A percentile compares a stretch with the other conserved stretches of the same genome.
Conservation (phyloP, 1,139 yeast species). For the Wickerhamomyces sp. region DNA sequence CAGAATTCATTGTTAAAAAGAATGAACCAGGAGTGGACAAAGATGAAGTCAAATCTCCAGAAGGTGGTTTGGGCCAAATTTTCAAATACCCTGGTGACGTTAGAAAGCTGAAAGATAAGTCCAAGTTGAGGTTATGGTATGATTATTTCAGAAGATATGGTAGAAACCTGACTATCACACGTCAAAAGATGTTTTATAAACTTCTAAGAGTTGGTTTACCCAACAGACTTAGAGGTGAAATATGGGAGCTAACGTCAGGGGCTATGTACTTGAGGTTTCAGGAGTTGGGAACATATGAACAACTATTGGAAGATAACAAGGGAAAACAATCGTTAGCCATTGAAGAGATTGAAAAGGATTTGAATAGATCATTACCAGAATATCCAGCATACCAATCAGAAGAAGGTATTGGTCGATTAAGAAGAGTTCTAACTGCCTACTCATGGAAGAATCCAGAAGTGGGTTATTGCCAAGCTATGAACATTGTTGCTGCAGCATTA, state of each 20-base stretch:
- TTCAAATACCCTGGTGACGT: constrained; percentile 92
- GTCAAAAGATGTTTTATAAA: constrained; percentile 74
- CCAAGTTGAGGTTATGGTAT: constrained; percentile 90
- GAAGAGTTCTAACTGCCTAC: constrained; percentile 88
- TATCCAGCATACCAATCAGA: constrained; percentile 86
- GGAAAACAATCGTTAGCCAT: constrained; percentile 74
- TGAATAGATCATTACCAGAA: constrained; percentile 91
- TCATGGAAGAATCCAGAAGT: constrained; percentile 97
- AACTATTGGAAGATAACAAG: constrained; percentile 52
- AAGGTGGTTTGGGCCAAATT: constrained; percentile 78
- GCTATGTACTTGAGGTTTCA: constrained; percentile 71
- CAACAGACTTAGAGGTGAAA: constrained; percentile 85
- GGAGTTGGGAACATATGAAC: constrained; percentile 53
- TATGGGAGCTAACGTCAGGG: constrained; percentile 93
- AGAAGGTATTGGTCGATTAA: constrained; percentile 78
- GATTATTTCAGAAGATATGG: constrained; percentile 84
- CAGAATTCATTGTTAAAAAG: constrained; percentile 73
- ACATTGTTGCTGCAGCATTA: constrained; percentile 91
- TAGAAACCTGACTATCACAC: constrained; percentile 68
- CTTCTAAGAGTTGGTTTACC: constrained; percentile 89
- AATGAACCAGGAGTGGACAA: constrained; percentile 42
- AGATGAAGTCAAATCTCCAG: constrained; percentile 49
- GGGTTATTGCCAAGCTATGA: constrained; percentile 99
- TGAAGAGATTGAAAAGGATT: constrained; percentile 95
- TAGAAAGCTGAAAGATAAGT: constrained; percentile 67